phyloP scores from a whole-genome alignment of 345 rosid genomes.

The Orychophragmus violaceus region DNA sequence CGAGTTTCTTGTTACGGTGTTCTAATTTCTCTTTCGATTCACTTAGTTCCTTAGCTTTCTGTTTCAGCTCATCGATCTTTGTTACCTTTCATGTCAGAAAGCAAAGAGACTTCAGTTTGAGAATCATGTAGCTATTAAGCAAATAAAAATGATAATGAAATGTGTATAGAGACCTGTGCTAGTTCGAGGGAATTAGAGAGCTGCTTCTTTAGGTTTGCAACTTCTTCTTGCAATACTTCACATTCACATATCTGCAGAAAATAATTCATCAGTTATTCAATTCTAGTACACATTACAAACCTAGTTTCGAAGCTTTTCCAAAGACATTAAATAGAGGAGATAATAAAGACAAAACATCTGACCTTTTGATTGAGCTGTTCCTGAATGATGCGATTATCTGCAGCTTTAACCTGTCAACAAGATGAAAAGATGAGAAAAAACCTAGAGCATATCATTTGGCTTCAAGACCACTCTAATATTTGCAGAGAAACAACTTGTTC shows the following conservation, averaged over 20 bases:
- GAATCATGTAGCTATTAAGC: not conserved
- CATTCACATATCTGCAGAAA: slow-evolving; percentile 65
- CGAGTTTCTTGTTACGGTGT: slow-evolving; percentile 62
- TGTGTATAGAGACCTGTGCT: slow-evolving; percentile 24
- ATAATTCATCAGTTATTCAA: slow-evolving; percentile 5
- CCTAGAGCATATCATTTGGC: not conserved
- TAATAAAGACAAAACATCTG: not conserved
- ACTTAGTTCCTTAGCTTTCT: slow-evolving; percentile 43
- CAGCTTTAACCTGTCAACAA: slow-evolving; percentile 70
- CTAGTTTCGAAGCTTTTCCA: not conserved
- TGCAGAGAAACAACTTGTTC: not conserved
- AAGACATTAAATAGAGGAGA: not conserved
- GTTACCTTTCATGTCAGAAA: slow-evolving; percentile 38
- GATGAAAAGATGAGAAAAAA: slow-evolving; percentile 4
- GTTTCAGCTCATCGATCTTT: slow-evolving; percentile 73
- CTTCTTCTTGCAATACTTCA: slow-evolving; percentile 57
- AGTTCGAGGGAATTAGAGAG: slow-evolving; percentile 53
- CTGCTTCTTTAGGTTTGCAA: slow-evolving; percentile 66
- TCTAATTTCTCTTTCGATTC: slow-evolving; percentile 70
- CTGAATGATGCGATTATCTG: slow-evolving; percentile 83
- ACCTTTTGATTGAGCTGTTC: slow-evolving; percentile 92
- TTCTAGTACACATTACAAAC: not conserved
- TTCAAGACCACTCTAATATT: not conserved
- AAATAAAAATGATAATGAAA: slow-evolving; percentile 11
- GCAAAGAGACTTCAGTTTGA: slow-evolving; percentile 1